Evolutionary conservation across 352 stramenopile species (phyloP), one percentile per base, ranked within the genome.

Genomic region (Phytophthora pseudosyringae): DNA sequence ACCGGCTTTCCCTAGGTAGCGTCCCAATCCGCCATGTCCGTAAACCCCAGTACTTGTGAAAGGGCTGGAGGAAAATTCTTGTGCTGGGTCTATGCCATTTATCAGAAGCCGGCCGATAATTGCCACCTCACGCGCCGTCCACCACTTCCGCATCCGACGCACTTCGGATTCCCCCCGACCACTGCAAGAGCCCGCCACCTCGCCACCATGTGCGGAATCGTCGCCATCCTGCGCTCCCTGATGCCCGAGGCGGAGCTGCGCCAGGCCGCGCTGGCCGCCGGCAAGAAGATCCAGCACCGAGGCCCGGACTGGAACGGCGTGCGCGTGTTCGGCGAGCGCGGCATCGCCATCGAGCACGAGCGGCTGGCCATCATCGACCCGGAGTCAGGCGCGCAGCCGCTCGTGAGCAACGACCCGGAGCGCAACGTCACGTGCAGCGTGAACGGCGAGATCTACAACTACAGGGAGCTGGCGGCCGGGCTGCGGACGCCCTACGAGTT

Each of bases 401-500:
- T 98, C 7, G 77, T 93, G 54, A 95, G 81, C 68, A 90, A 88
- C 73, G 94, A 98, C 69, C 73, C 82, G 8, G 72, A 78, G 39
- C 60, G 71, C 40, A 86, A 82, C 44, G 88, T 99, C 60, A 98
- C 98, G 67, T 89, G 99, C 5, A 94, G 97, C 6, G 97, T 97
- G 36, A 99, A 99, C 78, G 97, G 98, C 46, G 98, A 99, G 82
- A 98, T 99, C 61, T 99, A 99, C 92, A 99, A 99, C 83, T 99
- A 99, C 87, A 96, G 97, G 73, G 89, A 99, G 71, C 75, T 99
- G 8, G 98, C 97, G 38, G 64, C 76, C 5, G 40, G 71, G n/a
- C 74, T 98, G 8, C 59, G 72, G 33, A 87, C 85, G 36, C 85
- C 94, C n/a, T 99, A 99, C 76, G 73, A 75, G 28, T 98, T 98